Percentiles rank a stretch among this genome's conserved stretches.
Evolutionary conservation across 2,329 filamentous ascomycete genomes (phyloP).

Genomic region (Diaporthe sp.): DNA sequence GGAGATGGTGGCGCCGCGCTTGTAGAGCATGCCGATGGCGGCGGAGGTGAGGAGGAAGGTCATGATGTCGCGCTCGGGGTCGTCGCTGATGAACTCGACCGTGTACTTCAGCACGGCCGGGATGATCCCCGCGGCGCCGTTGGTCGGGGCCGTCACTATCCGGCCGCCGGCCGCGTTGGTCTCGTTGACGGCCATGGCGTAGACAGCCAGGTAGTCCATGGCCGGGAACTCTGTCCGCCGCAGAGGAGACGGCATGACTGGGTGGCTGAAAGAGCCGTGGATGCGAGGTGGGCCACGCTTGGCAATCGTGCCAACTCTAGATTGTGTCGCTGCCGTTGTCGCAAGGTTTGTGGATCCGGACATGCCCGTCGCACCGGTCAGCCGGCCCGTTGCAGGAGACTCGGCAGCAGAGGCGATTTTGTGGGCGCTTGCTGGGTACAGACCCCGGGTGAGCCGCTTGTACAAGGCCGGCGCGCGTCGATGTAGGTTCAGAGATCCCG

Average conservation of each 20-base stretch:
- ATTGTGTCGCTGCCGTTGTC: constrained; percentile 56
- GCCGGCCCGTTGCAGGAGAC: constrained; percentile 7
- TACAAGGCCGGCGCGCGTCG: constrained; percentile 62
- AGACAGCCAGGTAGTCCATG: constrained; percentile 65
- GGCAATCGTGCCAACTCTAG: constrained; percentile 54
- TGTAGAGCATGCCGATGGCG: constrained; percentile 67
- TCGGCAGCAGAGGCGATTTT: constrained; percentile 32
- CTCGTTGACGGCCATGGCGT: constrained; percentile 66
- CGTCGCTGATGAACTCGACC: constrained; percentile 64
- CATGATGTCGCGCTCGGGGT: constrained; percentile 61
- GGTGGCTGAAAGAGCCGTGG: constrained; percentile 61
- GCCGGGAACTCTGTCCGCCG: constrained; percentile 63
- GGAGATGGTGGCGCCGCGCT: constrained; percentile 65
- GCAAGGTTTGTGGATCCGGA: constrained; percentile 49
- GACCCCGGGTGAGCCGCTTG: constrained; percentile 58
- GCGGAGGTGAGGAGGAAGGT: constrained; percentile 64
- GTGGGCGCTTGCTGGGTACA: constrained; percentile 54
- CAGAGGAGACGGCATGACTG: constrained; percentile 59
- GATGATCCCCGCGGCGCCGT: constrained; percentile 65
- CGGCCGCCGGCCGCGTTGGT: constrained; percentile 65
- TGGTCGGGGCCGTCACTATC: constrained; percentile 65
- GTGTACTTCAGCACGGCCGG: constrained; percentile 65
- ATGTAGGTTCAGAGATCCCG: constrained; percentile 62
- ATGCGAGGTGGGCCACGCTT: constrained; percentile 56
- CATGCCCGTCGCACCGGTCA: constrained; percentile 29